Base-by-base conservation (phyloP, 73 alveolate genomes). In the Paramecium caudatum region DNA sequence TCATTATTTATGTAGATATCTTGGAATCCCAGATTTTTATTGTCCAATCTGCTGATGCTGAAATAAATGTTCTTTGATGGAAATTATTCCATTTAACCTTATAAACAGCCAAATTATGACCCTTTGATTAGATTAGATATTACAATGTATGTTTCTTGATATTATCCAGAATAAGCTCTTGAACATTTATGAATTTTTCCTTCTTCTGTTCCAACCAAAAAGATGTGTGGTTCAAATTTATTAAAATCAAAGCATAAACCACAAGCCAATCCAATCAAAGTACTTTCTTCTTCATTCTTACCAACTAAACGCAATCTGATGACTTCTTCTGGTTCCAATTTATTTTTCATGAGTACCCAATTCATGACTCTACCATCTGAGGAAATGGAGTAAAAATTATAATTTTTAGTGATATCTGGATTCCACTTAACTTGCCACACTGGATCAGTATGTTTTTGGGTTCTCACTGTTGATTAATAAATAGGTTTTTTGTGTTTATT, bases 171-270 rank as follows among this genome's bases (percentile, higher is more conserved):
- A 87, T 97, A 98, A 15, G 99, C 98, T 82, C 99, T 98, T 32
- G 99, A 98, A 94, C 99, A 98, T 90, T 98, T 97, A 93, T 98
- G 99, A 82, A 98, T 97, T 78, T 97, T 98, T 0, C 99, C 99
- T 91, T 98, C 99, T 93, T 98, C 99, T 6, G 99, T 98, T 48
- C 99, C 99, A 36, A 98, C 99, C 65, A 98, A 93, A 95, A 98
- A 98, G 61, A 97, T 96, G 88, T 98, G 98, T 32, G 97, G 99
- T 69, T 95, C 91, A 94, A 94, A 97, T 90, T 96, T 94, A 82
- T 96, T 97, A 94, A 98, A 98, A 91, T 97, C 99, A 82, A 98
- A 95, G 95, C 99, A 98, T 96, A 97, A 97, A 46, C 99, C 99
- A 4, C 99, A 99, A 61, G 99, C 99, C 41, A 97, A 93, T 15